phyloP scores from a whole-genome alignment of 2,329 filamentous ascomycete species.

The Trichoderma koningiopsis region DNA sequence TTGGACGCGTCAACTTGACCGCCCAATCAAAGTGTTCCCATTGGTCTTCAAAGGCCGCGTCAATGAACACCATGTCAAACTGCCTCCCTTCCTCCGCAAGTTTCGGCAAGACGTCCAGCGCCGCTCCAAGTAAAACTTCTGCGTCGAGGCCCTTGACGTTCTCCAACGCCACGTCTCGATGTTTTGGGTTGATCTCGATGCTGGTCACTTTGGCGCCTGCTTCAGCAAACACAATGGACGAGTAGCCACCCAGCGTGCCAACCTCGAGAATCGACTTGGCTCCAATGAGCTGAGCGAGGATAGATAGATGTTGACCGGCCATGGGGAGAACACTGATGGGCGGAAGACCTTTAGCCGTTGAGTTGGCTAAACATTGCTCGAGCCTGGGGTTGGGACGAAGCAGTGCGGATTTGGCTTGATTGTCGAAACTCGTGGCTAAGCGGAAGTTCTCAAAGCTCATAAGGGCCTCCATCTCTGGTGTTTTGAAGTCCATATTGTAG shows the following conservation, averaged over 20 bases:
- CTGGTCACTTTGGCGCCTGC: background rate
- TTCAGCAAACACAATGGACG: background rate
- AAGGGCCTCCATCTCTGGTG: background rate
- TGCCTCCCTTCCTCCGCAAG: slow-evolving; percentile 5
- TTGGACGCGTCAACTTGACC: background rate
- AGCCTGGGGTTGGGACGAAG: background rate
- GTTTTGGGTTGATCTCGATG: background rate
- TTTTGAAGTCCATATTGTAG: background rate
- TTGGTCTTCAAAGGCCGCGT: slow-evolving; percentile 5
- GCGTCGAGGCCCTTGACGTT: background rate
- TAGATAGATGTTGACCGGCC: background rate
- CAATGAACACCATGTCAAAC: slow-evolving; percentile 14
- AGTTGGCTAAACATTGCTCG: background rate
- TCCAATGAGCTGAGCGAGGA: background rate
- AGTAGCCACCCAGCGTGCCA: background rate
- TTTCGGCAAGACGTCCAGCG: background rate
- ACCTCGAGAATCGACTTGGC: background rate
- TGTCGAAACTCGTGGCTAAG: background rate
- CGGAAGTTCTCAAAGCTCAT: background rate
- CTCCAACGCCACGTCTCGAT: background rate
- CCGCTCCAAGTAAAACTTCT: background rate
- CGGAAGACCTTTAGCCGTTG: background rate
- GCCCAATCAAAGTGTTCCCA: slow-evolving; percentile 9
- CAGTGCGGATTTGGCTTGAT: background rate
- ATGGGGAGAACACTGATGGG: background rate